Evolutionary conservation across 192 early-diverging fungal genomes (phyloP), one percentile per base, ranked within the genome.

Genomic region (Umbelopsis ramanniana): DNA sequence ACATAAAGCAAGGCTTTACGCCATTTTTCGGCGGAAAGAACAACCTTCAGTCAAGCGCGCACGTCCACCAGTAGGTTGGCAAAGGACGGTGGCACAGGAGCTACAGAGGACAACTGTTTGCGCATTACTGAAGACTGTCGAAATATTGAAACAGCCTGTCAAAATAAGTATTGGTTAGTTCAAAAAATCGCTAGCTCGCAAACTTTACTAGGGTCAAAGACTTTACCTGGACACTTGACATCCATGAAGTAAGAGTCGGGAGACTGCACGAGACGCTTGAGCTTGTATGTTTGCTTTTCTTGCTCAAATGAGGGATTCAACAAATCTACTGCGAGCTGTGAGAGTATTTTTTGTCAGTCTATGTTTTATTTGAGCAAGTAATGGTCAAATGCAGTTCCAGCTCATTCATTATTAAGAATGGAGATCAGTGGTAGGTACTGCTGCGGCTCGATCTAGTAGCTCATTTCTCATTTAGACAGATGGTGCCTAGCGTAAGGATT

Each of bases 211-310:
- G 24, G 53, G 53, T 26, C 21, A 26, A 3, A 24, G 53, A 66
- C 63, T 53, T 52, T 72, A 80, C 91, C 93, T 67, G 93, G 84
- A 89, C 96, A 97, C 86, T 97, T 97, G 73, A 98, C 96, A 77
- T 98, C 97, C 96, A 98, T 97, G 85, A 97, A 97, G 92, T 91
- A 97, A 21, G 97, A 97, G 92, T 98, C 92, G 50, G 96, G 88
- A 67, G 76, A 75, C 66, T 89, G 88, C 29, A 89, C 80, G 19
- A 89, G 72, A 47, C 87, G 72, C 86, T 89, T 89, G 55, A 89
- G 83, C 78, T 89, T 89, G 84, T 89, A 86, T 26, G 79, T 74
- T 33, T 89, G 87, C 76, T 87, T 84, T 85, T 97, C 90, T 79
- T 81, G 80, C 71, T 88, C 83, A 55, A 86, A 79, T 70, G 92